Base-by-base conservation (phyloP, 2,329 filamentous ascomycete species). In the Xylariaceae sp. region DNA sequence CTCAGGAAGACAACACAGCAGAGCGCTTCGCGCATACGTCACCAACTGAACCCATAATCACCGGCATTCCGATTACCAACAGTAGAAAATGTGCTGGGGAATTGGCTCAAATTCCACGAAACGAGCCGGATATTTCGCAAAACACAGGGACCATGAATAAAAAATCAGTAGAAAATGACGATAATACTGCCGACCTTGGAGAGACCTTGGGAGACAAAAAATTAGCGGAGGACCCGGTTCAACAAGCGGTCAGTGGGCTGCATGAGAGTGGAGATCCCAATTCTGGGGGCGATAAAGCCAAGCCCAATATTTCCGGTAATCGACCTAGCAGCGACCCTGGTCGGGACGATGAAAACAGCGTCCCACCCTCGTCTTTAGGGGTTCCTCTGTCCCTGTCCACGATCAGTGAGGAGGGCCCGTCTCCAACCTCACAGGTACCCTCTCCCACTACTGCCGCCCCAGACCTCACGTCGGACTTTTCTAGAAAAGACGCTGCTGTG, bases 391-490 rank as follows among this genome's bases (percentile, higher is more conserved):
- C 69, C 44, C 71, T 66, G 60, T 70, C 69, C 55, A 66, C 68
- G 8, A 67, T 65, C 11, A 67, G 64, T 55, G 70, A 68, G 35
- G 47, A 35, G 6, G 18, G 56, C 30, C 67, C 66, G 55, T 62
- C 68, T 18, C 52, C 69, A 15, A 65, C 66, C 51, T 67, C 65
- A 18, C 60, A 63, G 15, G 61, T 57, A 30, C 23, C 23, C 53
- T 66, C 62, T 18, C 55, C 61, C 61, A 65, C 66, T 60, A 61
- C 67, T 65, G 54, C 23, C 23, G 23, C 23, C 23, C 23, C 70
- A 9, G 73, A 73, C 44, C 75, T 77, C 11, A 72, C 73, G 53
- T 79, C 77, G 52, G 78, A 73, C 61, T 78, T 79, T 64, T 78
- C 77, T 9, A 76, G 74, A 3, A 74, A 72, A 51, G 74, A 77